Evolutionary conservation across 2,329 filamentous ascomycete genomes (phyloP), one percentile per base, ranked within the genome.

Genomic region (Cladosporium sp.): DNA sequence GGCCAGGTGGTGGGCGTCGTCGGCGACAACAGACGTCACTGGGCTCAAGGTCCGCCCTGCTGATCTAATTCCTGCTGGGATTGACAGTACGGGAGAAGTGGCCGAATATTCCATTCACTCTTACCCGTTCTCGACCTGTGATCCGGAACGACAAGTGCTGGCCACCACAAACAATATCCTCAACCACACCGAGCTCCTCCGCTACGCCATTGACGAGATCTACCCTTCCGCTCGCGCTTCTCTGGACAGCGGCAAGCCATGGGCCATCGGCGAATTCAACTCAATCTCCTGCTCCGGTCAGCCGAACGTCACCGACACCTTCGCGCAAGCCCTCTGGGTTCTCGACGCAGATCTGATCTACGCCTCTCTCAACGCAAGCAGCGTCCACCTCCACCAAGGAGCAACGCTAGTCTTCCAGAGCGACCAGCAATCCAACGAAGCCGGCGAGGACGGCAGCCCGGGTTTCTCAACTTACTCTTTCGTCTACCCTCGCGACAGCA

Each of bases 231-330:
- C 59, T 1, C 48, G 57, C 33, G 60, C 62, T 2, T 59, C 62
- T 4, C 53, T 63, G 8, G 59, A 59, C 22, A 52, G 55, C 7
- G 60, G 59, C 16, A 57, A 43, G n/a, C 49, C 52, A 1, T 64
- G 62, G 62, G 56, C 63, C 40, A 63, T 71, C 13, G 69, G 68
- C 32, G 69, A 72, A 52, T 69, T 68, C 57, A 72, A 71, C 59
- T 67, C 64, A 4, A 67, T 72, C 41, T 64, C 68, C 5, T 72
- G 69, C 53, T 63, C 60, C n/a, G 69, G 69, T 7, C 62, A 62
- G 20, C 66, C 67, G 1, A 62, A 63, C 49, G 68, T 72, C n/a
- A 66, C 65, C 2, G 69, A 72, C 52, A 70, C 68, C 0, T 71
- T 71, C 47, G 68, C 67, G 1, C 64, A 70, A 49, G 69, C 69